phyloP scores from a whole-genome alignment of 805 yeast genomes.

The Candida oleophila region DNA sequence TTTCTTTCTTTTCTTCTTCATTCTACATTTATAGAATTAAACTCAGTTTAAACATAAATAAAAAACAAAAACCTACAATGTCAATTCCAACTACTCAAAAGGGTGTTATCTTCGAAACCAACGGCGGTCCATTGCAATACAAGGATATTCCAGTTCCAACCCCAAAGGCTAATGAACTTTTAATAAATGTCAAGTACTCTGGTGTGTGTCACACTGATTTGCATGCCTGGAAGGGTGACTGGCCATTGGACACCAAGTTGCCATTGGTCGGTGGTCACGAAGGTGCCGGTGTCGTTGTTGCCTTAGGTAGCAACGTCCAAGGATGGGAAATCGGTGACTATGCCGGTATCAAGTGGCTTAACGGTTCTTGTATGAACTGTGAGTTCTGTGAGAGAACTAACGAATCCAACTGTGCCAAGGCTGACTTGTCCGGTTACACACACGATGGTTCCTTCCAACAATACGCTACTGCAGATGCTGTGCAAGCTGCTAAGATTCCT shows the following conservation, averaged over 20 bases:
- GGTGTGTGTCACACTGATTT: slow-evolving; percentile 95
- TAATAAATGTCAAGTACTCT: slow-evolving; percentile 79
- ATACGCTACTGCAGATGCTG: slow-evolving; percentile 85
- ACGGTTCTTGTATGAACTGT: slow-evolving; percentile 73
- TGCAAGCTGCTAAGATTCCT: slow-evolving; percentile 82
- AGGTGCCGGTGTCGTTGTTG: slow-evolving; percentile 86
- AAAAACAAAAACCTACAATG: neutral
- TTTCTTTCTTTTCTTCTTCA: slow-evolving; percentile 1
- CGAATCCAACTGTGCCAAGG: slow-evolving; percentile 71
- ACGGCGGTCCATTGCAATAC: slow-evolving; percentile 39
- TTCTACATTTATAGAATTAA: neutral
- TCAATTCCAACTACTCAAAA: slow-evolving; percentile 35
- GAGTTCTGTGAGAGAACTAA: slow-evolving; percentile 67
- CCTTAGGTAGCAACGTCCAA: slow-evolving; percentile 64
- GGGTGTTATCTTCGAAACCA: slow-evolving; percentile 36
- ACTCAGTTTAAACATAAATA: neutral
- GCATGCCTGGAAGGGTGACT: slow-evolving; percentile 94
- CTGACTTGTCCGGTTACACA: slow-evolving; percentile 74
- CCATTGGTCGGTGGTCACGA: slow-evolving; percentile 89
- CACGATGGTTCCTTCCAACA: slow-evolving; percentile 92
- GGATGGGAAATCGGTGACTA: slow-evolving; percentile 76
- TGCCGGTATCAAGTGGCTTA: slow-evolving; percentile 85
- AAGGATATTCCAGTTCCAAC: slow-evolving; percentile 77
- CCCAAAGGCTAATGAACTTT: slow-evolving; percentile 75
- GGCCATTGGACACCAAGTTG: slow-evolving; percentile 75